Evolutionary conservation across 2,329 filamentous ascomycete genomes (phyloP).

Genomic region (Exophiala sideris): DNA sequence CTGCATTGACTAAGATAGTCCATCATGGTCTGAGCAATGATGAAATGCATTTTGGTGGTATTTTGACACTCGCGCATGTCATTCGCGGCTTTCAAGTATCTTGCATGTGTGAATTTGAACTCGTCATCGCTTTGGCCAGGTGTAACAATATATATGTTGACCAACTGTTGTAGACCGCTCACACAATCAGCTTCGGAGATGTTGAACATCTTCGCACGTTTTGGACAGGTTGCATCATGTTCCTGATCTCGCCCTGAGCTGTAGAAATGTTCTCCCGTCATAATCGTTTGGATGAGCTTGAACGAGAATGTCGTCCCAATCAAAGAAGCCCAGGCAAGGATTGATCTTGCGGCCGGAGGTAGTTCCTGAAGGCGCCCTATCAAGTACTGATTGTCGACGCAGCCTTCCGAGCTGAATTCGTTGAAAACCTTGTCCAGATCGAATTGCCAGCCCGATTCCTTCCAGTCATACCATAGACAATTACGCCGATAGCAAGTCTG

Average conservation of each 20-base stretch:
- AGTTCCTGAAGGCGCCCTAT: constrained; percentile 73
- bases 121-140: constrained; percentile 79
- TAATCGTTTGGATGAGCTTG: constrained; percentile 69
- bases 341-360: constrained; percentile 67
- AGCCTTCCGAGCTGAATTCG: constrained; percentile 77
- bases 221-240: constrained; percentile 36
- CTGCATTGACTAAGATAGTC: constrained; percentile 64
- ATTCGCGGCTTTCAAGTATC: constrained; percentile 73
- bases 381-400: constrained; percentile 79
- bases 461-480: constrained; percentile 89
- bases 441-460: constrained; percentile 75
- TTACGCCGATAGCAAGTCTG: constrained; percentile 80
- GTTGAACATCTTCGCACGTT: constrained; percentile 48
- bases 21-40: constrained; percentile 77
- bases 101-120: constrained; percentile 85
- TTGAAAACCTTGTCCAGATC: constrained; percentile 82
- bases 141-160: constrained; percentile 77
- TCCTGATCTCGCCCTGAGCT: constrained; percentile 36
- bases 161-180: constrained; percentile 74
- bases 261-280: constrained; percentile 70
- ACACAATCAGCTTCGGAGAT: constrained; percentile 67
- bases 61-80: constrained; percentile 66
- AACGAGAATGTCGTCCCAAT: constrained; percentile 83
- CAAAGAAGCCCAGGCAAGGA: constrained; percentile 82
- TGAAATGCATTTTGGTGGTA: constrained; percentile 79